Evolutionary conservation across 768 basidiomycete species (phyloP).

Genomic region (Melanogaster broomeanus): DNA sequence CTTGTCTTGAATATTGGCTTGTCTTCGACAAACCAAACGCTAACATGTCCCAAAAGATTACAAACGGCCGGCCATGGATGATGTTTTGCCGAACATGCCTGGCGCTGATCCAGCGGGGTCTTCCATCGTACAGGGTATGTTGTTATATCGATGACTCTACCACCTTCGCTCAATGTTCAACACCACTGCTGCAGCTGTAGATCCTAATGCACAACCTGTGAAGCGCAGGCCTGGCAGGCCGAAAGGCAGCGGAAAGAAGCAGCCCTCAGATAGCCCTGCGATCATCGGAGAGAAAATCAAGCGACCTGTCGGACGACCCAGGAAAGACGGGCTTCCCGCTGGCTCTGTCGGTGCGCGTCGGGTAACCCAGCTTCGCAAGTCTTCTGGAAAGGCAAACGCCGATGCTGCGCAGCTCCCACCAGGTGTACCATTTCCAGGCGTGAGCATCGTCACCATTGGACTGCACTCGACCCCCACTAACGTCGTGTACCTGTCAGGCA

Average conservation of each 20-base stretch:
- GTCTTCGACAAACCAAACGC: slow-evolving; percentile 10
- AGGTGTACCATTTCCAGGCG: slow-evolving; percentile 34
- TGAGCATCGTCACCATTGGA: slow-evolving; percentile 8
- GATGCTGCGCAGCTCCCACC: slow-evolving; percentile 24
- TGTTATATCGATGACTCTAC: neutral
- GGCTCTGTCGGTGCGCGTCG: slow-evolving; percentile 59
- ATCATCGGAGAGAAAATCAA: slow-evolving; percentile 57
- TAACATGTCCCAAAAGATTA: slow-evolving; percentile 28
- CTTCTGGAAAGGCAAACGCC: slow-evolving; percentile 29
- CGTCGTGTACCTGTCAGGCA: slow-evolving; percentile 20
- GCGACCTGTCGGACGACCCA: slow-evolving; percentile 76
- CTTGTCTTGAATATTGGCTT: slow-evolving; percentile 20
- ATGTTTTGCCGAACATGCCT: slow-evolving; percentile 24
- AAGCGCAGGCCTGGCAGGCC: slow-evolving; percentile 79
- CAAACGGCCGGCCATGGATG: slow-evolving; percentile 22
- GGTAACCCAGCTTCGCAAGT: slow-evolving; percentile 43
- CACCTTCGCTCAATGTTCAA: slow-evolving; percentile 1
- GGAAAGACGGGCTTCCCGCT: slow-evolving; percentile 81
- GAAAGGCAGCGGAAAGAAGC: slow-evolving; percentile 79
- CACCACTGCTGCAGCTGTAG: slow-evolving; percentile 18
- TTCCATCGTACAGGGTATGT: slow-evolving; percentile 28
- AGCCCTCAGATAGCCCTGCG: slow-evolving; percentile 38
- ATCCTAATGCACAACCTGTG: slow-evolving; percentile 34
- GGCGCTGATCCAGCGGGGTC: slow-evolving; percentile 27
- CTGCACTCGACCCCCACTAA: neutral